These are phyloP conservation scores for Suillus clintonianus DNA, from an alignment of 768 basidiomycete species.

Conservation along the genomic window DNA sequence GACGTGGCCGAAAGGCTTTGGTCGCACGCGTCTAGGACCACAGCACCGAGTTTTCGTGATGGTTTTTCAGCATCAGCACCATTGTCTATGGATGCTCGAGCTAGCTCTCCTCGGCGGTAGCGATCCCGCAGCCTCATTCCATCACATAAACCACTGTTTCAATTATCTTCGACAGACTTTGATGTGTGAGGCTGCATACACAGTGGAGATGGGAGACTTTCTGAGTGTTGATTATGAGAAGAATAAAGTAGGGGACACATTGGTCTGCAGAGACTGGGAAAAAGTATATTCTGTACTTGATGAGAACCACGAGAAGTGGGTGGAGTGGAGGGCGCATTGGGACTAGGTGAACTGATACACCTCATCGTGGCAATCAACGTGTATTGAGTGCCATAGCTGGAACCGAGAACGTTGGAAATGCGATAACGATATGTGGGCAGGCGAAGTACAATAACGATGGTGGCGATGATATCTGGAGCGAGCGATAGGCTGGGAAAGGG, in stretches of 20 bases:
- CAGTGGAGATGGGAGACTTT: slow-evolving; percentile 36
- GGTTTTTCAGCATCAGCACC: too few relatives aligned
- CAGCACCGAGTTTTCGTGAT: background rate
- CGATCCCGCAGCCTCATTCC: background rate
- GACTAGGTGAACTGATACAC: background rate
- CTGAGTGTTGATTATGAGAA: slow-evolving; percentile 25
- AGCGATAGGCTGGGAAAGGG: slow-evolving; percentile 31
- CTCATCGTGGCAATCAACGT: slow-evolving; percentile 33
- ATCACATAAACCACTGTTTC: slow-evolving; percentile 37
- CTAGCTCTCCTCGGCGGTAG: too few relatives aligned
- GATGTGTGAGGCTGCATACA: slow-evolving; percentile 9
- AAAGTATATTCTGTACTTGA: slow-evolving; percentile 14
- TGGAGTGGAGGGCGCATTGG: background rate
- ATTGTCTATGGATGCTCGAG: too few relatives aligned
- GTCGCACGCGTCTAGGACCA: background rate
- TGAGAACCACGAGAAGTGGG: background rate
- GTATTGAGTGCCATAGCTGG: slow-evolving; percentile 25
- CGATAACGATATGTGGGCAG: slow-evolving; percentile 23
- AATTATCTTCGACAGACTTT: slow-evolving; percentile 38
- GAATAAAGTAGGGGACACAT: slow-evolving; percentile 19
- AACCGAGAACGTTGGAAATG: slow-evolving; percentile 18
- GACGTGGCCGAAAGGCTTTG: too few relatives aligned
- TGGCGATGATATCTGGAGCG: slow-evolving; percentile 33
- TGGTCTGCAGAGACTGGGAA: slow-evolving; percentile 26
- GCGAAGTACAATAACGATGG: slow-evolving; percentile 31